Evolutionary conservation across 768 basidiomycete species (phyloP).

Genomic region (Lactarius psammicola): DNA sequence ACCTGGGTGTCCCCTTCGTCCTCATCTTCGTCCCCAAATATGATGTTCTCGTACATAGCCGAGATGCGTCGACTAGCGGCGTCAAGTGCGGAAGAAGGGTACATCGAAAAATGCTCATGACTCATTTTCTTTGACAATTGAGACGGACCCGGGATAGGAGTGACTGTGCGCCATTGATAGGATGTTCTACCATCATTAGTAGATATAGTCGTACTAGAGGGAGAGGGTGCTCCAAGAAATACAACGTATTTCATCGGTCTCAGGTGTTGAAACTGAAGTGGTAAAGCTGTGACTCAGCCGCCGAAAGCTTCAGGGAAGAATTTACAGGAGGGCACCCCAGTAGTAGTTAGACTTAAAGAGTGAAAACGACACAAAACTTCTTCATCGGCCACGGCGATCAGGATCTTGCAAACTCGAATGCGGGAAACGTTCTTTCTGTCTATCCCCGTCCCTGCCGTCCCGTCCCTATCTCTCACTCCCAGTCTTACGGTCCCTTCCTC

Average conservation of each 20-base stretch:
- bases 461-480: no score
- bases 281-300: not conserved
- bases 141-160: conserved; percentile 31
- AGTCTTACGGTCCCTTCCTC: not conserved
- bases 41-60: conserved; percentile 64
- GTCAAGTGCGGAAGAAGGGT: conserved; percentile 51
- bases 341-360: not conserved
- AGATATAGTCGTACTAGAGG: conserved; percentile 40
- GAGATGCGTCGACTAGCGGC: conserved; percentile 71
- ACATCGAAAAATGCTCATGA: conserved; percentile 25
- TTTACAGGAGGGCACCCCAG: no score
- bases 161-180: conserved; percentile 49
- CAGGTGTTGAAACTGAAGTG: not conserved
- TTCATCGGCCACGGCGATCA: conserved; percentile 10
- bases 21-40: conserved; percentile 52
- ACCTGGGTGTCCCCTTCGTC: conserved; percentile 21
- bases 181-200: conserved; percentile 34
- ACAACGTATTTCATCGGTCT: conserved; percentile 41
- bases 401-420: conserved; percentile 10
- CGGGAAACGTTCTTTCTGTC: conserved; percentile 16
- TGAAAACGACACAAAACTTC: not conserved
- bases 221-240: conserved; percentile 50
- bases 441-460: conserved; percentile 36
- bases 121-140: conserved; percentile 25
- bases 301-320: not conserved